Evolutionary conservation across 164 flowering plant species (phyloP), one percentile per base, ranked within the genome.

Genomic region (Litsea cubeba): DNA sequence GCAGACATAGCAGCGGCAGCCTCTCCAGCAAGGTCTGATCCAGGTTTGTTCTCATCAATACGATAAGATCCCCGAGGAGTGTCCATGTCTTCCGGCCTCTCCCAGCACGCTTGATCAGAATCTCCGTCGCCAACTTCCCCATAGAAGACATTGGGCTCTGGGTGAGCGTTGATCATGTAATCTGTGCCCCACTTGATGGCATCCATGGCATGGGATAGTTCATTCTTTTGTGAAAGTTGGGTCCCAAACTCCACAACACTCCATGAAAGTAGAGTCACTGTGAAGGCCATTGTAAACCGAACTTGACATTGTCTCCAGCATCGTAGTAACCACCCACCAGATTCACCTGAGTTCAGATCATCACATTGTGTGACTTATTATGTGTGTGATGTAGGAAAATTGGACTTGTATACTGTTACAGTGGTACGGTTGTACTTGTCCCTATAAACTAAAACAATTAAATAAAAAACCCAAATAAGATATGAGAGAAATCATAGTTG

Each of bases 1-100:
- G 95, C 93, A 22, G 95, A 94, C 8, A 90, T 8, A 50, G 97
- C 93, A 20, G 97, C 97, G 0, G 95, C 88, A 1, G 91, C 85
- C 79, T 92, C 95, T 1, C 83, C 97, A 5, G 92, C 95, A 2
- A 92, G 84, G 72, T 89, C 97, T 0, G 95, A 77, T 0, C 97
- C 95, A 0, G 95, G 95, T 26, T 85, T 69, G n/a, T 79, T 58
- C 0, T 66, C 77, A 64, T 87, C 85, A 8, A 92, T 75, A 71
- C 72, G 78, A 73, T 70, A 89, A 3, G 82, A 32, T 1, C 84
- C 80, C 28, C 95, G 79, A 1, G 93, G 81, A 0, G 95, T 88
- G 64, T 82, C 84, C 97, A 92, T 92, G 73, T 90, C 92, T 69
- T 93, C 97, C 0, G 95, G 91, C 14, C 97, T 73, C 82, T 76